Base-by-base conservation (phyloP, 2,329 filamentous ascomycete species). In the Colletotrichum sp. region DNA sequence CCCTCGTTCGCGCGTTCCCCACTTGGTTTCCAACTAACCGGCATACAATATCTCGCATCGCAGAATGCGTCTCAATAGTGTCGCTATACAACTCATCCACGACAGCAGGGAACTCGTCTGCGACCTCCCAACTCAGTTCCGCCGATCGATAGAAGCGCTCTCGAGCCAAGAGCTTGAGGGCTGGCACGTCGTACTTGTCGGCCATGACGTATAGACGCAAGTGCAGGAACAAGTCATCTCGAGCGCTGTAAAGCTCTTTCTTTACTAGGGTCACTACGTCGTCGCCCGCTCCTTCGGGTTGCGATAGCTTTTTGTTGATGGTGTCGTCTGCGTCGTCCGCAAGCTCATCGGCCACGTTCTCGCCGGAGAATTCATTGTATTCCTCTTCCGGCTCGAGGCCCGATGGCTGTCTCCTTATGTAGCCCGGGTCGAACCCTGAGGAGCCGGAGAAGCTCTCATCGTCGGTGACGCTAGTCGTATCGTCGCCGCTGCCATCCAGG, bases 131-230 rank as follows among this genome's bases (percentile, higher is more conserved):
- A 13, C 66, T 59, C 24, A 72, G 49, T 69, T 80, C 71, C 3
- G 76, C 80, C 0, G 75, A 79, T 10, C 78, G 78, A 66, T 81
- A 82, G 69, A 85, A 86, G 1, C 83, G 79, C 16, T 83, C 72
- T 8, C 79, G 77, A 3, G 83, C 79, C 1, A 84, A 49, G 1
- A 82, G 77, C 72, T 79, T 79, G 2, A 86, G 82, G 0, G 81
- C 76, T 2, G 81, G 78, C 3, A 85, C 82, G n/a, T 83, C 78
- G 76, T 82, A 86, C 74, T 84, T 84, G 76, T 85, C 81, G 6
- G 84, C 85, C 71, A 85, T 82, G 60, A 81, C 75, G 79, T 84
- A 87, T 18, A 84, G 75, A 0, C 78, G 75, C 7, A 82, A 72
- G 12, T 78, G 81, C 3, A 78, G 60, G 21, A 78, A 77, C 15